These are phyloP conservation scores for Salix viminalis DNA, from an alignment of 345 rosid species.

Conservation along the genomic window DNA sequence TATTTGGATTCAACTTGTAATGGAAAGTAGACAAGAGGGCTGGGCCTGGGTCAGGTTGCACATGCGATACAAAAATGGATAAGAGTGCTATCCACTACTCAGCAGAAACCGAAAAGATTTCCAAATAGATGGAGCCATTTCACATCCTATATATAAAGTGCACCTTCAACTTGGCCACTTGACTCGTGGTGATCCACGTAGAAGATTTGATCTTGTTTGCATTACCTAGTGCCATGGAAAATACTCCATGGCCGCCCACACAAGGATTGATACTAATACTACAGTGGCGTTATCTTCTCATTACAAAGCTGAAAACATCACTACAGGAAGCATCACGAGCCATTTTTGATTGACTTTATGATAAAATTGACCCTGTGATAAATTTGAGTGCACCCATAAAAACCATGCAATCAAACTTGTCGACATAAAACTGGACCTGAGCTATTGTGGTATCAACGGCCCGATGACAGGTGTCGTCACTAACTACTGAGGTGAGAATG, in stretches of 20 bases:
- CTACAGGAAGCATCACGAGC: conserved; percentile 6
- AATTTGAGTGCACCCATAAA: neutral
- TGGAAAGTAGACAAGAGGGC: neutral
- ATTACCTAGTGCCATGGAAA: neutral
- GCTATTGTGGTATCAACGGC: neutral
- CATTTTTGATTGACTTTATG: conserved; percentile 1
- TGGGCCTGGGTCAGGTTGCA: neutral
- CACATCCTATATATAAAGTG: neutral
- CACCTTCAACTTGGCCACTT: conserved; percentile 4
- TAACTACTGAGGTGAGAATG: conserved; percentile 4
- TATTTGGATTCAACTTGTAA: neutral
- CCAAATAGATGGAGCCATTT: neutral
- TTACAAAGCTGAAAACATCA: neutral
- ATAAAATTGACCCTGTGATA: neutral
- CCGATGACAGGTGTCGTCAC: conserved; percentile 3
- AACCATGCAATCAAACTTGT: conserved; percentile 1
- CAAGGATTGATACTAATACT: too few relatives aligned
- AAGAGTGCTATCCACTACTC: neutral
- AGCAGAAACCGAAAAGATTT: neutral
- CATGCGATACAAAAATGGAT: neutral
- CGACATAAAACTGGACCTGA: neutral
- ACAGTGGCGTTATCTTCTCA: neutral
- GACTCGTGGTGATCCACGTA: neutral
- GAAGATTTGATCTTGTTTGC: neutral
- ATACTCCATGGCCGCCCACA: neutral